Evolutionary conservation across 2,329 filamentous ascomycete species (phyloP).

Genomic region (Pseudogymnoascus sp.): DNA sequence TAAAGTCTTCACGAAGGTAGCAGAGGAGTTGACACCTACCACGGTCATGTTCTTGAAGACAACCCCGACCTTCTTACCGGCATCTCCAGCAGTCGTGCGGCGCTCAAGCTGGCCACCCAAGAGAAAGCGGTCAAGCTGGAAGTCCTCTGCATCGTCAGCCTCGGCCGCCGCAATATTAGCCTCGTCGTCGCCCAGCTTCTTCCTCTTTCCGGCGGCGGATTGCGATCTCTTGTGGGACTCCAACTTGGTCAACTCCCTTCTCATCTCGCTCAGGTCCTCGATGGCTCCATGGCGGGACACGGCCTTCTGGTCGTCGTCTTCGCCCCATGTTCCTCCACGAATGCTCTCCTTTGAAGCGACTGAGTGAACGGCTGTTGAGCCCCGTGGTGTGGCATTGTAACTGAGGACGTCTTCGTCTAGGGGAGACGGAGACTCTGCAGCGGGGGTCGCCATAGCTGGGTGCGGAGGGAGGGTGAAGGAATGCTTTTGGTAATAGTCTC

Average conservation of each 20-base stretch:
- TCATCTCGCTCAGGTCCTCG: not conserved
- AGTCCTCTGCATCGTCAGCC: slow-evolving; percentile 45
- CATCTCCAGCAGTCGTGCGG: slow-evolving; percentile 50
- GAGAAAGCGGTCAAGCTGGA: slow-evolving; percentile 63
- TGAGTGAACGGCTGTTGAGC: slow-evolving; percentile 1
- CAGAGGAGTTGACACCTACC: slow-evolving; percentile 57
- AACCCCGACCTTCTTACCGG: slow-evolving; percentile 70
- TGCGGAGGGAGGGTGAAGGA: not conserved
- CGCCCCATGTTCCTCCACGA: slow-evolving; percentile 1
- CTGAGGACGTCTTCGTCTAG: not conserved
- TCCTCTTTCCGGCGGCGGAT: not conserved
- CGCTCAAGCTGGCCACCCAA: slow-evolving; percentile 69
- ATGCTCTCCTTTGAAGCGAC: not conserved
- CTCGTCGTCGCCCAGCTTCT: not conserved
- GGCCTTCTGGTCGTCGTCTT: slow-evolving; percentile 1
- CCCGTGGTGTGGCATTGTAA: not conserved
- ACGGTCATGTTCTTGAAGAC: slow-evolving; percentile 70
- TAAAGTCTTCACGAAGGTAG: slow-evolving; percentile 62
- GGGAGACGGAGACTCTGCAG: slow-evolving; percentile 4
- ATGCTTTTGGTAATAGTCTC: not conserved
- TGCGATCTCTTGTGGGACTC: not conserved
- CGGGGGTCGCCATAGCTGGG: not conserved
- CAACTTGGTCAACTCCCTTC: not conserved
- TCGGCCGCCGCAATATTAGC: not conserved
- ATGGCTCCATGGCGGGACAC: slow-evolving; percentile 1